A percentile compares a stretch with the other conserved stretches of the same genome.
Conservation (phyloP, 2,329 filamentous ascomycete species). For the Raffaelea deltoideospora region DNA sequence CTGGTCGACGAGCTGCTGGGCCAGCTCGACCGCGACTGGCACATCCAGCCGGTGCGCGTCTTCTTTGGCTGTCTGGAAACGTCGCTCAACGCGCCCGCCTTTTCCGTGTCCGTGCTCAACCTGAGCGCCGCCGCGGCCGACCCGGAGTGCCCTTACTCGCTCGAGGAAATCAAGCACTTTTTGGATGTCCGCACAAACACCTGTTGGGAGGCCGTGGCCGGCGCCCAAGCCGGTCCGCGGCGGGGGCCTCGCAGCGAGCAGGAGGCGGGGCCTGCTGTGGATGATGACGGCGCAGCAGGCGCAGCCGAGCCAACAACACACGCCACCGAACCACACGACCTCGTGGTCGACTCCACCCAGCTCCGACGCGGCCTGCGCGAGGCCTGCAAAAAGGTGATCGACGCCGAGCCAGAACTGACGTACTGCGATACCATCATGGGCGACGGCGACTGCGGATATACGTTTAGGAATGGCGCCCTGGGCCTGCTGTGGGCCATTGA, state of each 20-base stretch:
- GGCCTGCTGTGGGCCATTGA: constrained; percentile 29
- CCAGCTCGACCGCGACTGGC: constrained; percentile 31
- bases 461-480: constrained; percentile 36
- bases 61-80: constrained; percentile 53
- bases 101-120: constrained; percentile 53
- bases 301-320: neutral
- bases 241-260: constrained; percentile 27
- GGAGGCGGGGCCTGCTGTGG: too few species aligned
- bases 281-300: neutral
- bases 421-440: constrained; percentile 49
- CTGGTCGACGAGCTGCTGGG: constrained; percentile 36
- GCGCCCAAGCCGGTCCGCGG: constrained; percentile 23
- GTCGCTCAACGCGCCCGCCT: constrained; percentile 56
- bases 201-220: constrained; percentile 35
- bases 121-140: constrained; percentile 29
- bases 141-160: constrained; percentile 25
- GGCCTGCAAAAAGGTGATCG: constrained; percentile 36
- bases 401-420: constrained; percentile 47
- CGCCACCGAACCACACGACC: constrained; percentile 7
- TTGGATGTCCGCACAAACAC: constrained; percentile 50
- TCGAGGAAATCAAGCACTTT: constrained; percentile 42
- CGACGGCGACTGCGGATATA: constrained; percentile 52
- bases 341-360: constrained; percentile 32
- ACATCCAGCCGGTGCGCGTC: constrained; percentile 36
- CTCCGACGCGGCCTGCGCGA: constrained; percentile 40